These are phyloP conservation scores for Hippophae gyantsensis DNA, from an alignment of 306 rosid species.

Conservation along the genomic window DNA sequence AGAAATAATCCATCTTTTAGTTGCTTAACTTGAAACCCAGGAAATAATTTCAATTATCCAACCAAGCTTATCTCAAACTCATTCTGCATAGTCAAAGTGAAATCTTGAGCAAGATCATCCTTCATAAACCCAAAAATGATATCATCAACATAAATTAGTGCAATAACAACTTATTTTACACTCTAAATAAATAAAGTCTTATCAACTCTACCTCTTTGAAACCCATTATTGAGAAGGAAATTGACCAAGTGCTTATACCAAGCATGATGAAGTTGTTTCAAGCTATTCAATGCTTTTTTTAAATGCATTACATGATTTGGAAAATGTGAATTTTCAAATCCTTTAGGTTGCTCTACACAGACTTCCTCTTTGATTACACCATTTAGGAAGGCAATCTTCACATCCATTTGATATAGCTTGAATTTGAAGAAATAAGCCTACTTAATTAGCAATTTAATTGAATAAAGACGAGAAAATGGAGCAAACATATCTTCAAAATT, in stretches of 20 bases:
- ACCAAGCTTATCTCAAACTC: not conserved
- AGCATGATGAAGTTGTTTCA: not conserved
- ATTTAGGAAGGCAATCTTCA: not conserved
- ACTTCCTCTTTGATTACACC: not conserved
- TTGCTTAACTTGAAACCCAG: not conserved
- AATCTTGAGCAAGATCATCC: not conserved
- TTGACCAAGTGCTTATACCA: not conserved
- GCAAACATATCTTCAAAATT: not conserved
- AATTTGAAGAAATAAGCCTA: not conserved
- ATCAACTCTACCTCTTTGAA: not conserved
- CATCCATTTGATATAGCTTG: not conserved
- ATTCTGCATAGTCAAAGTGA: not conserved
- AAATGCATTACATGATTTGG: not conserved
- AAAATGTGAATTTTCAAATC: not conserved
- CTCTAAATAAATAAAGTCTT: not conserved
- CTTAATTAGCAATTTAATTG: rapidly evolving
- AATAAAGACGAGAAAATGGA: not conserved
- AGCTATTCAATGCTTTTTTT: not conserved
- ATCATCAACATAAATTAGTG: not conserved
- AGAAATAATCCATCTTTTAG: not conserved
- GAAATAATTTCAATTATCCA: not conserved
- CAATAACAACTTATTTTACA: not conserved
- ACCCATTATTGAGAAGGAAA: not conserved
- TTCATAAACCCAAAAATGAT: not conserved
- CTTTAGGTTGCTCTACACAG: not conserved